Conservation (phyloP, 139 green algal genomes). For the Nannochloris sp. region DNA sequence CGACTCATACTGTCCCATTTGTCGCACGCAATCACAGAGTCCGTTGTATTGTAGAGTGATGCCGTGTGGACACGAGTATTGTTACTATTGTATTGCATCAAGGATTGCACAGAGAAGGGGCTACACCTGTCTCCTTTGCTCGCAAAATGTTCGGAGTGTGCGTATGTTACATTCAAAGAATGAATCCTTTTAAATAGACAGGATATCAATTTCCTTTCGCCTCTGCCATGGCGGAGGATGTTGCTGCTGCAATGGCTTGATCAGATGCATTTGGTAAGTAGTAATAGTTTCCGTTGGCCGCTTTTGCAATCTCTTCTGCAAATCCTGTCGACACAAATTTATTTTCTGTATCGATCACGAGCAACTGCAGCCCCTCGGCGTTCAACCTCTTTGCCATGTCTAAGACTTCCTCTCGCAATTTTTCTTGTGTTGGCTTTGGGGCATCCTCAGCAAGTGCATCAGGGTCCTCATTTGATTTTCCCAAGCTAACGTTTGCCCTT, state of each 20-base stretch:
- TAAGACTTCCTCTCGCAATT: constrained; percentile 64
- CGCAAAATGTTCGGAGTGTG: too few relatives aligned
- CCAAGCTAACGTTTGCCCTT: constrained; percentile 87
- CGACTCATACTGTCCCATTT: too few relatives aligned
- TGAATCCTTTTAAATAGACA: background rate
- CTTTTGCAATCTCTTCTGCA: constrained; percentile 93
- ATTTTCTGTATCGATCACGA: constrained; percentile 92
- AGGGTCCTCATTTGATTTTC: constrained; percentile 84
- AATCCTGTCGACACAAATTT: constrained; percentile 99
- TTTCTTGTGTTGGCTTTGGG: constrained; percentile 47
- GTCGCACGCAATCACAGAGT: background rate
- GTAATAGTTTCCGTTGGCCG: constrained; percentile 63
- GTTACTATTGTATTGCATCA: constrained; percentile 1
- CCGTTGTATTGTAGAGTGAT: background rate
- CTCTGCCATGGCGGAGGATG: constrained; percentile 68
- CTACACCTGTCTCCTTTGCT: background rate
- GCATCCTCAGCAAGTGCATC: constrained; percentile 76
- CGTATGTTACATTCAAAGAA: too few relatives aligned
- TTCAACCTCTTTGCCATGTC: constrained; percentile 83
- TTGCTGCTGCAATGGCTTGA: constrained; percentile 75
- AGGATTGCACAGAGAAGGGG: background rate
- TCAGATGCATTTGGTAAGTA: constrained; percentile 94
- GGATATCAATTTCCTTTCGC: constrained; percentile 23
- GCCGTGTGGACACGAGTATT: background rate
- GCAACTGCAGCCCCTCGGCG: constrained; percentile 66